phyloP scores from a whole-genome alignment of 2,329 filamentous ascomycete genomes.

The Colletotrichum liriopes region DNA sequence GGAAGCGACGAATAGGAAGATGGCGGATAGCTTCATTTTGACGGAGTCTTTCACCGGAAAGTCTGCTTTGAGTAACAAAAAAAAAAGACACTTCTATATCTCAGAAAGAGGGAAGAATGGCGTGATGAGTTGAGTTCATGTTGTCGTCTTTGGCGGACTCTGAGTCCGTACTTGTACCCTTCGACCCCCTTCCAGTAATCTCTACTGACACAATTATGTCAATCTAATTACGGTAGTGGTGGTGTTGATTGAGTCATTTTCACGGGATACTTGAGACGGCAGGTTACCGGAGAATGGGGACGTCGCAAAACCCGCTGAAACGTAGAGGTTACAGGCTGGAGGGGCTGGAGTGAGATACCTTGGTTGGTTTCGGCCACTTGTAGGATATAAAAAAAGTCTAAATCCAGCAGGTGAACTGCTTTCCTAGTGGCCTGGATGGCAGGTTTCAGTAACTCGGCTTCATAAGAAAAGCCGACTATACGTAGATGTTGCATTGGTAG shows the following conservation, averaged over 20 bases:
- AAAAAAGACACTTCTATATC: background rate
- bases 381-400: background rate
- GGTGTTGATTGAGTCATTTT: conserved; percentile 2
- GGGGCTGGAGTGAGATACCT: background rate
- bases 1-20: conserved; percentile 32
- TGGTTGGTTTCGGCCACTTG: no score
- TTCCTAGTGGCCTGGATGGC: conserved; percentile 1
- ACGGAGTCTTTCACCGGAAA: conserved; percentile 24
- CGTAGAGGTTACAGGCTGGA: conserved; percentile 23
- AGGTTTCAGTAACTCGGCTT: no score
- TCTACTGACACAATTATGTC: background rate
- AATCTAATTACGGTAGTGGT: background rate
- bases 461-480: background rate
- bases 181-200: background rate
- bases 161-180: conserved; percentile 12
- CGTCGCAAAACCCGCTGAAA: conserved; percentile 24
- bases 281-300: conserved; percentile 1
- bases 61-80: background rate
- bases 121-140: background rate
- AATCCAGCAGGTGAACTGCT: background rate
- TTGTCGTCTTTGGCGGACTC: no score
- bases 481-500: no score
- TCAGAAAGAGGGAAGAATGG: background rate
- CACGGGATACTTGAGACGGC: conserved; percentile 5
- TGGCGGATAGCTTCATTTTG: conserved; percentile 35